A percentile compares a stretch with the other conserved stretches of the same genome.
These are phyloP conservation scores for Diphasiastrum complanatum DNA, from an alignment of 83 land plant species.

Conservation along the genomic window DNA sequence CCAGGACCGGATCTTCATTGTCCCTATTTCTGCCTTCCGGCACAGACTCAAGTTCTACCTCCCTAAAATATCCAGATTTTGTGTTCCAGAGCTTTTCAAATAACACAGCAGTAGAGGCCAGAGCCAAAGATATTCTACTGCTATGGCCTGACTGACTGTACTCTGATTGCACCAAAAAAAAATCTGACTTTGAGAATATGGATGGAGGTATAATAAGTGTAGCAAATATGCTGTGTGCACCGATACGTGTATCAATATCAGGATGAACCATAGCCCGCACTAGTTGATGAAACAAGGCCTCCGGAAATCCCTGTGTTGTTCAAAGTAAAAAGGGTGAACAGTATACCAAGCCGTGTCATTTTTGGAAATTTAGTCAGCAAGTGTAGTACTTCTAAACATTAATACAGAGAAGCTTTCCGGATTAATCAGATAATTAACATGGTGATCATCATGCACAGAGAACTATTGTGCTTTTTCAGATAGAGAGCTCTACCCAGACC, in stretches of 20 bases:
- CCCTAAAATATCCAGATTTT: not conserved
- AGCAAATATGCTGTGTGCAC: constrained; percentile 59
- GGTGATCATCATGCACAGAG: too few relatives aligned
- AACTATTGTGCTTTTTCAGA: too few relatives aligned
- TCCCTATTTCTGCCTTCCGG: too few relatives aligned
- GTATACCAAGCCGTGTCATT: too few relatives aligned
- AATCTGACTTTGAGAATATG: constrained; percentile 18
- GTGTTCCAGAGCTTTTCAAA: constrained; percentile 4
- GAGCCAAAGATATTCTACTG: not conserved
- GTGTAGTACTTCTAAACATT: not conserved
- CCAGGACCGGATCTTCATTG: too few relatives aligned
- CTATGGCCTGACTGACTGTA: not conserved
- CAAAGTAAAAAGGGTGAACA: too few relatives aligned
- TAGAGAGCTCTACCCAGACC: too few relatives aligned
- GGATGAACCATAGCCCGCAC: constrained; percentile 74
- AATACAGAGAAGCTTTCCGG: not conserved
- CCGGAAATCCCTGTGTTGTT: constrained; percentile 72
- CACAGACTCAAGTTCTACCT: too few relatives aligned
- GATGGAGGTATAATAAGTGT: constrained; percentile 25
- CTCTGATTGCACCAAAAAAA: constrained; percentile 14
- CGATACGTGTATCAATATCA: constrained; percentile 58
- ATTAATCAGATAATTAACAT: not conserved
- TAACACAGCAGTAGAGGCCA: not conserved
- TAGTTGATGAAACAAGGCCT: constrained; percentile 74
- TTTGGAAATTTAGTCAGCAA: too few relatives aligned